Conservation (phyloP, 2,329 filamentous ascomycete genomes). For the Ophiostoma piceae region DNA sequence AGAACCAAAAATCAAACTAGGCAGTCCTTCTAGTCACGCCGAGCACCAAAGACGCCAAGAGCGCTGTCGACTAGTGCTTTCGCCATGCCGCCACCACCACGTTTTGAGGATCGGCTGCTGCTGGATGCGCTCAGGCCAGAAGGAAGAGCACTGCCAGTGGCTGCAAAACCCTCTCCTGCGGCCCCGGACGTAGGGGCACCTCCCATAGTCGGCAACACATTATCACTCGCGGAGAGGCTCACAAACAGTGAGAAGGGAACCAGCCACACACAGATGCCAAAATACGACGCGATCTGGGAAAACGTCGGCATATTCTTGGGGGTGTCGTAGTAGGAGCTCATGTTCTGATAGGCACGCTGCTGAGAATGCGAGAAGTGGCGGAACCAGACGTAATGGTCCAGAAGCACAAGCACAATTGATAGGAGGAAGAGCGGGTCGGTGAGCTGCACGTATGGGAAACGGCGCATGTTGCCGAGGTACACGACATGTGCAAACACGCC, state of each 20-base stretch:
- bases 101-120: slow-evolving; percentile 32
- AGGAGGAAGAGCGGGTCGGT: slow-evolving; percentile 79
- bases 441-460: slow-evolving; percentile 73
- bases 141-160: slow-evolving; percentile 45
- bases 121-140: slow-evolving; percentile 43
- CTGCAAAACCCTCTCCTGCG: not conserved
- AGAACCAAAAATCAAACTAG: not conserved
- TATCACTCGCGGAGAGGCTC: slow-evolving; percentile 87
- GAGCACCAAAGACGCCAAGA: slow-evolving; percentile 45
- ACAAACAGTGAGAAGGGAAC: slow-evolving; percentile 95
- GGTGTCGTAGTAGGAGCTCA: slow-evolving; percentile 58
- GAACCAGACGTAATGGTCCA: slow-evolving; percentile 97
- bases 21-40: not conserved
- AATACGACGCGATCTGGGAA: slow-evolving; percentile 91
- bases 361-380: slow-evolving; percentile 72
- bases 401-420: slow-evolving; percentile 77
- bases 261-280: slow-evolving; percentile 93
- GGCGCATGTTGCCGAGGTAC: slow-evolving; percentile 79
- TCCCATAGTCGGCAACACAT: slow-evolving; percentile 88
- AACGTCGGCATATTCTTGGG: slow-evolving; percentile 67
- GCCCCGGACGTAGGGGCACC: slow-evolving; percentile 36
- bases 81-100: slow-evolving; percentile 56
- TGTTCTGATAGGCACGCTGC: slow-evolving; percentile 51
- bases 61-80: slow-evolving; percentile 60
- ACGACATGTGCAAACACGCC: slow-evolving; percentile 76